Evolutionary conservation across 1,139 yeast species (phyloP).

Genomic region (Starmera stellimalicola): DNA sequence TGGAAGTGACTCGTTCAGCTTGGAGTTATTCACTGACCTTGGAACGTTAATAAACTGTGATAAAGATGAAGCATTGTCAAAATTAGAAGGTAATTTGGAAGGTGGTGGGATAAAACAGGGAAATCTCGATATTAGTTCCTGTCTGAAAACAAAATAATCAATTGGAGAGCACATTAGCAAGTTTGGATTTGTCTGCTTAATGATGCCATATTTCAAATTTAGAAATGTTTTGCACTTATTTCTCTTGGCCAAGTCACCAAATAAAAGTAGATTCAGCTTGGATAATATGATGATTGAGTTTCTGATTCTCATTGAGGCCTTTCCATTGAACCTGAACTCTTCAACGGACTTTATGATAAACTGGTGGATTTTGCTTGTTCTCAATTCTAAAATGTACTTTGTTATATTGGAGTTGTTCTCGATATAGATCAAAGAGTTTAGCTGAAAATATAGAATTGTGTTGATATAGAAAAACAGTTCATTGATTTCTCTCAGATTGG

Average conservation of each 20-base stretch:
- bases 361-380: constrained; percentile 30
- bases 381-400: constrained; percentile 19
- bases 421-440: neutral
- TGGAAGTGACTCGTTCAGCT: constrained; percentile 46
- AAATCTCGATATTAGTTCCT: constrained; percentile 64
- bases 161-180: constrained; percentile 57
- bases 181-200: constrained; percentile 20
- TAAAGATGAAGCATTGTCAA: constrained; percentile 42
- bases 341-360: constrained; percentile 46
- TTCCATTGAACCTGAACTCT: constrained; percentile 53
- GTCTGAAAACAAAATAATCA: constrained; percentile 71
- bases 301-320: constrained; percentile 34
- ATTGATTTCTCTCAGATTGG: neutral
- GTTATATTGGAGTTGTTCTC: constrained; percentile 7
- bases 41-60: constrained; percentile 55
- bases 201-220: constrained; percentile 33
- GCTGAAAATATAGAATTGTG: neutral
- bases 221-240: constrained; percentile 42
- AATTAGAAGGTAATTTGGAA: constrained; percentile 32
- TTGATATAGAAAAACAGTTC: neutral
- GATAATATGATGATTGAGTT: constrained; percentile 48
- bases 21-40: constrained; percentile 43
- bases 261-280: constrained; percentile 50
- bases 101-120: constrained; percentile 56
- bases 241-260: constrained; percentile 48